Conservation (phyloP, 1,284 basidiomycete species). For the Sparassis latifolia region DNA sequence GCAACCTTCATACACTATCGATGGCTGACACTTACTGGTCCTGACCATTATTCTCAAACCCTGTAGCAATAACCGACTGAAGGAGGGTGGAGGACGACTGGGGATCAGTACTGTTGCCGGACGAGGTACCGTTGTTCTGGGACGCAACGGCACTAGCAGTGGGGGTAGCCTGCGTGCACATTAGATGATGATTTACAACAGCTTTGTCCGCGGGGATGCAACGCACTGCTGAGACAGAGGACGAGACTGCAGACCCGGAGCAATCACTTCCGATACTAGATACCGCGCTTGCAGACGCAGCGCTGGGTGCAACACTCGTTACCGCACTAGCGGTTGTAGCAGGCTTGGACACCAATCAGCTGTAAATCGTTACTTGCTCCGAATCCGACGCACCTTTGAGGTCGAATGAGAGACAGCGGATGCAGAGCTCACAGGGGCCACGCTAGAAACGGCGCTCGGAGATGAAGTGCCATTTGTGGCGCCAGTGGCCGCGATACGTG, state of each 20-base stretch:
- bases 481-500: constrained; percentile 36
- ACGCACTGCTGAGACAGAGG: background rate
- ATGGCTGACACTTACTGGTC: constrained; percentile 16
- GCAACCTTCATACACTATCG: no score
- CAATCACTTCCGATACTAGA: no score
- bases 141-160: background rate
- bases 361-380: no score
- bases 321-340: no score
- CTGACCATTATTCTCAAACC: constrained; percentile 33
- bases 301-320: no score
- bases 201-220: background rate
- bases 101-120: constrained; percentile 14
- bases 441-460: constrained; percentile 1
- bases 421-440: background rate
- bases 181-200: no score
- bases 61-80: constrained; percentile 20
- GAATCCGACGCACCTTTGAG: background rate
- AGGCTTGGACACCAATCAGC: no score
- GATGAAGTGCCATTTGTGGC: constrained; percentile 15
- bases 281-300: no score
- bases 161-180: background rate
- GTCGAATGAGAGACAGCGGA: background rate
- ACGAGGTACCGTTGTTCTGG: background rate
- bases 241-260: background rate
- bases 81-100: constrained; percentile 27